Conservation (phyloP, 805 yeast genomes). For the Debaryomyces tyrocola region DNA sequence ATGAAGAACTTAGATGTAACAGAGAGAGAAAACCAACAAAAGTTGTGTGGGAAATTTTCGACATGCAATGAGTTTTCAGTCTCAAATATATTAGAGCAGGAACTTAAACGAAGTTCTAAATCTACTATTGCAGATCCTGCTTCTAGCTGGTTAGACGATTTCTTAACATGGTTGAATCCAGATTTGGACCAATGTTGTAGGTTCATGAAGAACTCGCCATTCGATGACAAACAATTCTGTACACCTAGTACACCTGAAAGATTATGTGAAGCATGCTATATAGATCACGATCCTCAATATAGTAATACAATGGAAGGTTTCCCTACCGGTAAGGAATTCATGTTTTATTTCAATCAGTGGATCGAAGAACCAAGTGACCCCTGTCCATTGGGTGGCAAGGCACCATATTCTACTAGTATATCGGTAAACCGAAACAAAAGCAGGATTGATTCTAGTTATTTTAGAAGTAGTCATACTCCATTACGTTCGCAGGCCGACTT, state of each 20-base stretch:
- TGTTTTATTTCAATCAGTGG: conserved; percentile 77
- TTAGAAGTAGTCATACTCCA: conserved; percentile 79
- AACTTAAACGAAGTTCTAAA: conserved; percentile 60
- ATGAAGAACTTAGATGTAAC: conserved; percentile 70
- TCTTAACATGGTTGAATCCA: conserved; percentile 83
- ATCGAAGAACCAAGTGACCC: conserved; percentile 80
- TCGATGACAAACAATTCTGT: conserved; percentile 50
- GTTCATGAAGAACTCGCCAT: conserved; percentile 45
- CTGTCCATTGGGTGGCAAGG: conserved; percentile 94
- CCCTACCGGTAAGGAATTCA: conserved; percentile 71
- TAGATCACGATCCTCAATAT: conserved; percentile 60
- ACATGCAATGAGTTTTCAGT: conserved; percentile 79
- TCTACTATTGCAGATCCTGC: conserved; percentile 80
- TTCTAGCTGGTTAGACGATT: conserved; percentile 93
- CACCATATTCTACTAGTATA: conserved; percentile 74
- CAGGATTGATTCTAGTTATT: conserved; percentile 56
- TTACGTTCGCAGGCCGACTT: conserved; percentile 81
- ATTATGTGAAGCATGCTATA: conserved; percentile 73
- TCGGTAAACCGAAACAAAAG: conserved; percentile 34
- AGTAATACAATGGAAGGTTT: conserved; percentile 75
- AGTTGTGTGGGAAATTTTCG: conserved; percentile 84
- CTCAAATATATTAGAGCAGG: conserved; percentile 82
- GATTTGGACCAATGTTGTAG: conserved; percentile 84
- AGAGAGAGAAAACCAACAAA: conserved; percentile 58
- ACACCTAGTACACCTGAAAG: conserved; percentile 65